phyloP scores from a whole-genome alignment of 2,329 filamentous ascomycete genomes.

The Tolypocladium pustulatum region DNA sequence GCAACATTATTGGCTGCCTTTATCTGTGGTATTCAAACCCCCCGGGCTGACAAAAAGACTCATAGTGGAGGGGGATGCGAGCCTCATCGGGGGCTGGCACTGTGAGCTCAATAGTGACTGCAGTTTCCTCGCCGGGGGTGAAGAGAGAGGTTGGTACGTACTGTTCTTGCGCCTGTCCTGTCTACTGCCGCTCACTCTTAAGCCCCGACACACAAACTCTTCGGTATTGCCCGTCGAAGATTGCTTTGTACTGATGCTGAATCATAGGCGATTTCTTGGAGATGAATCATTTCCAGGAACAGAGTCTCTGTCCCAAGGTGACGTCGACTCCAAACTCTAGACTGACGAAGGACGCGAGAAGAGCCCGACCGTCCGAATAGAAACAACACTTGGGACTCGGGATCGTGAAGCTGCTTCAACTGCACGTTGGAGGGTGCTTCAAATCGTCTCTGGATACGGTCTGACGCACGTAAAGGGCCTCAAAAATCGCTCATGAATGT shows the following conservation, averaged over 20 bases:
- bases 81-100: conserved; percentile 60
- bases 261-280: conserved; percentile 35
- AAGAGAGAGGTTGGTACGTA: conserved; percentile 81
- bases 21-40: background rate
- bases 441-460: too few species aligned
- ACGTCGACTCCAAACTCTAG: conserved; percentile 21
- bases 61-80: conserved; percentile 5
- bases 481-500: background rate
- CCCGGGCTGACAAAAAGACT: conserved; percentile 1
- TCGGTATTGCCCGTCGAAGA: conserved; percentile 2
- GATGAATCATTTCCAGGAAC: conserved; percentile 43
- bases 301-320: conserved; percentile 22
- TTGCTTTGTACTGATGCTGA: conserved; percentile 8
- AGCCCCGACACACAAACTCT: background rate
- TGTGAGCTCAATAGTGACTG: conserved; percentile 78
- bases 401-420: background rate
- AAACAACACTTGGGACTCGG: background rate
- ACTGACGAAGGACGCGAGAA: background rate
- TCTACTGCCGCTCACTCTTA: background rate
- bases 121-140: conserved; percentile 65
- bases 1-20: background rate
- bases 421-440: background rate
- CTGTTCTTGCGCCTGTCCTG: background rate
- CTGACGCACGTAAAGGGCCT: background rate
- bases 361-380: background rate